A percentile compares a stretch with the other conserved stretches of the same genome.
Evolutionary conservation across 1,139 yeast species (phyloP).

Genomic region (Hansenula lynferdii): DNA sequence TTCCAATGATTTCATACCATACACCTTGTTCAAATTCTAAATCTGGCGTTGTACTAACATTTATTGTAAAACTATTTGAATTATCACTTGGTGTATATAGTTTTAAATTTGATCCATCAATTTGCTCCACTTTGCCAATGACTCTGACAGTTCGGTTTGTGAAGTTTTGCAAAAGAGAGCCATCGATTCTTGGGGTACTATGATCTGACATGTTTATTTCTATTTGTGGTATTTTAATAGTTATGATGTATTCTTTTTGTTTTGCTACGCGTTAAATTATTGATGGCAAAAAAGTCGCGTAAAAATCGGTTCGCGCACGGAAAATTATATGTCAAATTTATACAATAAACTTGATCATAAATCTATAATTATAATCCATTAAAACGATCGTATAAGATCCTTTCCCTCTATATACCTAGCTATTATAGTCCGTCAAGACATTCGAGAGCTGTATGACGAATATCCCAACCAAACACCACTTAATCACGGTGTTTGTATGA

Average conservation of each 20-base stretch:
- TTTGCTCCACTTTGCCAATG: conserved; percentile 27
- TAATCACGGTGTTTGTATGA: conserved; percentile 42
- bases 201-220: conserved; percentile 1
- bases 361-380: too few species aligned
- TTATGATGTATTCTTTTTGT: too few species aligned
- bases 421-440: conserved; percentile 14
- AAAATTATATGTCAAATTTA: too few species aligned
- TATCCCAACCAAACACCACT: conserved; percentile 50
- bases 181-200: conserved; percentile 32
- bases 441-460: conserved; percentile 24
- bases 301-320: too few species aligned
- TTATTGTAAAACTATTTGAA: conserved; percentile 7
- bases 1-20: conserved; percentile 33
- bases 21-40: conserved; percentile 16
- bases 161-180: conserved; percentile 25
- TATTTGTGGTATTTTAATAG: too few species aligned
- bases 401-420: background rate
- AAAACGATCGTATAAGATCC: background rate
- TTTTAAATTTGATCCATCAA: conserved; percentile 5
- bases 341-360: too few species aligned
- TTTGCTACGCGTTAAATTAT: too few species aligned
- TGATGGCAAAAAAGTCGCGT: too few species aligned
- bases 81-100: conserved; percentile 12
- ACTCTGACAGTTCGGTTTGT: conserved; percentile 30
- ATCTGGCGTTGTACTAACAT: conserved; percentile 13